phyloP scores from a whole-genome alignment of 768 basidiomycete species.

The Collybiopsis confluens region DNA sequence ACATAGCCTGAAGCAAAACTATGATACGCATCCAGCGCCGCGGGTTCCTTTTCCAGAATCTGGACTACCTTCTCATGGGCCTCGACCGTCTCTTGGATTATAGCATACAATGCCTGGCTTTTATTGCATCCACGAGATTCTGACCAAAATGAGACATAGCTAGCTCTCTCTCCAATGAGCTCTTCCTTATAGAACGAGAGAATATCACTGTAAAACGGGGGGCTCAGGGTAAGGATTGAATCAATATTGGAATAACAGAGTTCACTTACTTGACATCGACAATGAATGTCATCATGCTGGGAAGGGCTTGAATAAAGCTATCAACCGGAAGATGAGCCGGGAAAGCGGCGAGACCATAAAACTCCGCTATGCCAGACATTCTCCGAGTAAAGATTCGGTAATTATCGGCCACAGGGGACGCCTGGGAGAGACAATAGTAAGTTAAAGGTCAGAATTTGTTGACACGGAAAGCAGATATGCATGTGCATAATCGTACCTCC shows the following conservation, averaged over 20 bases:
- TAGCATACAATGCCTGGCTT: conserved; percentile 16
- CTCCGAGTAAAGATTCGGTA: conserved; percentile 19
- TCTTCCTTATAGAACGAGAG: conserved; percentile 41
- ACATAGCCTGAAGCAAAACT: conserved; percentile 16
- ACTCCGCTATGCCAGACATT: conserved; percentile 30
- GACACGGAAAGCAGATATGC: too few relatives aligned
- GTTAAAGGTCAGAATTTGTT: too few relatives aligned
- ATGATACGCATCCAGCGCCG: conserved; percentile 15
- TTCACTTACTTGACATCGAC: conserved; percentile 31
- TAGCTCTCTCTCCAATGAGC: conserved; percentile 25
- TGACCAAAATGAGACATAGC: conserved; percentile 19
- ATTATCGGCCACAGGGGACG: conserved; percentile 7
- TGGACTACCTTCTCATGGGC: conserved; percentile 19
- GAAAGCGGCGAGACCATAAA: conserved; percentile 32
- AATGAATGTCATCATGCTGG: conserved; percentile 27
- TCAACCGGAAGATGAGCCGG: conserved; percentile 24
- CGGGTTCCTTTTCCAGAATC: conserved; percentile 15
- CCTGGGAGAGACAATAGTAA: too few relatives aligned
- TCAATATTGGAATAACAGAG: too few relatives aligned
- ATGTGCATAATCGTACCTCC: too few relatives aligned
- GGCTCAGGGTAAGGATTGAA: too few relatives aligned
- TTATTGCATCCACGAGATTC: conserved; percentile 20
- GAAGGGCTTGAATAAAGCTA: conserved; percentile 33
- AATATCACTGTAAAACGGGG: conserved; percentile 33
- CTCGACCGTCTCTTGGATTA: conserved; percentile 21